Evolutionary conservation across 805 yeast species (phyloP).

Genomic region (Ascoidea asiatica): DNA sequence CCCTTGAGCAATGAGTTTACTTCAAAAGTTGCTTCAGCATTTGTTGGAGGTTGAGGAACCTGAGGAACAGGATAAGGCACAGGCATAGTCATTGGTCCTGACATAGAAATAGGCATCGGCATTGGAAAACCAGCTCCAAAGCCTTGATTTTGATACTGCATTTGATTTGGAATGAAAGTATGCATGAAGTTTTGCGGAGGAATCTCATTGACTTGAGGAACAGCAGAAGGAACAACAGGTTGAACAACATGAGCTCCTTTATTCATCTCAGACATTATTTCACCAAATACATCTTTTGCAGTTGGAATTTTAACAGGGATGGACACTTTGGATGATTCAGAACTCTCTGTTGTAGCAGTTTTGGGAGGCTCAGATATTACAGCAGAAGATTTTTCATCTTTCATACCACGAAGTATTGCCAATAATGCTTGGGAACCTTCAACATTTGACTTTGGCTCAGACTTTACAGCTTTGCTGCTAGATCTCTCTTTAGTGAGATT

Average conservation of each 20-base stretch:
- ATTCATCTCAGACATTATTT: background rate
- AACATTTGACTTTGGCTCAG: no score
- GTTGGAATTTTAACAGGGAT: background rate
- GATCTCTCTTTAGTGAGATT: no score
- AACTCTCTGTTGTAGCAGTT: no score
- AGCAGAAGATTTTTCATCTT: background rate
- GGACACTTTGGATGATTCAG: no score
- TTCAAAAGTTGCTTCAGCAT: background rate
- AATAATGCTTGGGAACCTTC: background rate
- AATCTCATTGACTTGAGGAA: background rate
- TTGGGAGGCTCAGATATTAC: no score
- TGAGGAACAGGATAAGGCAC: background rate
- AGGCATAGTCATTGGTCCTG: background rate
- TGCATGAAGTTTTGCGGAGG: background rate
- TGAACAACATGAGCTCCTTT: background rate
- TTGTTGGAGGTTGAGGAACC: background rate
- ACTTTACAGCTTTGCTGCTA: conserved; percentile 1
- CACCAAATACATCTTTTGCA: background rate
- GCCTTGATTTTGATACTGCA: no score
- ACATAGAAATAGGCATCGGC: no score
- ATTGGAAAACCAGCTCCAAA: no score
- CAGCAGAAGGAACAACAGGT: background rate
- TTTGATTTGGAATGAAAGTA: background rate
- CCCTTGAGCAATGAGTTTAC: background rate
- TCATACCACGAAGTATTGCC: background rate